phyloP scores from a whole-genome alignment of 495 filamentous ascomycete genomes.

The Diplogelasinospora grovesii region DNA sequence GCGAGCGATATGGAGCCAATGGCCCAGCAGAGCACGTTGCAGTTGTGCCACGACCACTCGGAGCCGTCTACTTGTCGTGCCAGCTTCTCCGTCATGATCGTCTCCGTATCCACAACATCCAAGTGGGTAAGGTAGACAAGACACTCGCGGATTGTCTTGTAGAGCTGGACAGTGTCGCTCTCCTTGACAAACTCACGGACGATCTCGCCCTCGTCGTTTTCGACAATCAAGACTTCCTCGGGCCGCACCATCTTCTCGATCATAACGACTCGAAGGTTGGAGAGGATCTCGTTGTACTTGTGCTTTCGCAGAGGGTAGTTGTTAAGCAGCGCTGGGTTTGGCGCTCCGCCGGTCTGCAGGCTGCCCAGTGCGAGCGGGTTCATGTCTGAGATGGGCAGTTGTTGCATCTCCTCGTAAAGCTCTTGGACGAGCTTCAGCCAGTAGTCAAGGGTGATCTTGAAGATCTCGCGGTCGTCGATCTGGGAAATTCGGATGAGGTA shows the following conservation, averaged over 20 bases:
- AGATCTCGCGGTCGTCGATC: conserved; percentile 97
- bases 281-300: conserved; percentile 89
- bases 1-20: conserved; percentile 97
- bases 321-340: conserved; percentile 71
- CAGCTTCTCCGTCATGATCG: conserved; percentile 98
- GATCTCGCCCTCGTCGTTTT: conserved; percentile 99
- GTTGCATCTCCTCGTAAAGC: conserved; percentile 97
- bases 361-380: conserved; percentile 67
- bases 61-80: conserved; percentile 85
- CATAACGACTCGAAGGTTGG: conserved; percentile 94
- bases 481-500: conserved; percentile 97
- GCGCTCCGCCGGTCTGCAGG: conserved; percentile 67
- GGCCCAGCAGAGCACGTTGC: conserved; percentile 98
- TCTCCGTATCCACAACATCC: conserved; percentile 93
- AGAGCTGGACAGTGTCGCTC: conserved; percentile 96
- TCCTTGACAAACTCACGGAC: conserved; percentile 99
- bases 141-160: conserved; percentile 97
- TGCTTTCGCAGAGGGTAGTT: conserved; percentile 94
- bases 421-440: conserved; percentile 99
- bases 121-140: conserved; percentile 96
- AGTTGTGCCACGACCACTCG: conserved; percentile 99
- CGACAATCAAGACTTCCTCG: conserved; percentile 97
- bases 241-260: conserved; percentile 99
- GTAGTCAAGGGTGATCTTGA: conserved; percentile 98
- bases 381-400: conserved; percentile 81